A percentile compares a stretch with the other conserved stretches of the same genome.
phyloP scores from a whole-genome alignment of 1,284 basidiomycete genomes.

The Trichosporon coremiiforme region DNA sequence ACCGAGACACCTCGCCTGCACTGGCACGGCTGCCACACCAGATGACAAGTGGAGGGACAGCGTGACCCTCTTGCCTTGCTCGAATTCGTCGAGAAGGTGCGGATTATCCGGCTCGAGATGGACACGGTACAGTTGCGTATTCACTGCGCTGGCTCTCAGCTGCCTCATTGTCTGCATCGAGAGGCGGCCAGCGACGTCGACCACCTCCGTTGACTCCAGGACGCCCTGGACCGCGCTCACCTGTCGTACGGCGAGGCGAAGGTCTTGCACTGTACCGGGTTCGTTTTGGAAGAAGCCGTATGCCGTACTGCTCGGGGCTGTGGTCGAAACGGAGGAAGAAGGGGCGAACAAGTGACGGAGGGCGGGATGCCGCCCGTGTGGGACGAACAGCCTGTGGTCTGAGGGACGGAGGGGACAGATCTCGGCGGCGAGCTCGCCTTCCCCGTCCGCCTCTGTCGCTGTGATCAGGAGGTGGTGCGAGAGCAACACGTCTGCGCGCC shows the following conservation, averaged over 20 bases:
- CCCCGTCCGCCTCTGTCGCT: background rate
- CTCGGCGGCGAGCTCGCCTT: slow-evolving; percentile 5
- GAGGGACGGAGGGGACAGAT: background rate
- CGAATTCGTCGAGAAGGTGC: slow-evolving; percentile 1
- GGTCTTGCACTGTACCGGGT: background rate
- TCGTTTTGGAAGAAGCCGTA: background rate
- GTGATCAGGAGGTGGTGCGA: slow-evolving; percentile 4
- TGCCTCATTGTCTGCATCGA: background rate
- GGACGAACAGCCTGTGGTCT: background rate
- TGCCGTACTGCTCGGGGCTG: background rate
- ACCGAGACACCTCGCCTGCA: background rate
- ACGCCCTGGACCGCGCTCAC: background rate
- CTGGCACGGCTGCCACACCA: background rate
- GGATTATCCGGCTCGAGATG: background rate
- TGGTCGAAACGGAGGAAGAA: background rate
- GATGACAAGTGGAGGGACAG: background rate
- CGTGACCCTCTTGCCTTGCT: background rate
- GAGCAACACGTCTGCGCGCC: background rate
- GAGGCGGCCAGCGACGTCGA: background rate
- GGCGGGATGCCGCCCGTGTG: background rate
- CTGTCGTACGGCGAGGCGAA: background rate
- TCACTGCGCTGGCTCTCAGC: background rate
- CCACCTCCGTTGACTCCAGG: background rate
- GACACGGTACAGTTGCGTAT: slow-evolving; percentile 3
- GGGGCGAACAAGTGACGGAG: background rate